Evolutionary conservation across 179 eudicot genomes (phyloP).

Genomic region (Dionaea muscipula): DNA sequence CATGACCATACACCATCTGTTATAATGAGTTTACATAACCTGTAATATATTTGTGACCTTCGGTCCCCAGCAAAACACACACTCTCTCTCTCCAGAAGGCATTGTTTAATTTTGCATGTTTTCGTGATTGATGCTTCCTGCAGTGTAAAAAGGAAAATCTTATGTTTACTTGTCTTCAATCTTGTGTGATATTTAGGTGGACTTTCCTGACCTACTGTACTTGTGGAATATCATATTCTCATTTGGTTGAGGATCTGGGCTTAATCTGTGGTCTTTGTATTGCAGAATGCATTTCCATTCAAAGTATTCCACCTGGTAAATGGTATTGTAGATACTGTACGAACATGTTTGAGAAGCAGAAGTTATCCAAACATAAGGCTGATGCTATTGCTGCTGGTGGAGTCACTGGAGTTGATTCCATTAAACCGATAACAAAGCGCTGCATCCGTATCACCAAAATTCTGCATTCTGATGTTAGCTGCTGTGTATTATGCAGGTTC

Average conservation of each 20-base stretch:
- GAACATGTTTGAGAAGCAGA: slow-evolving; percentile 20
- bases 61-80: too few relatives aligned
- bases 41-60: too few relatives aligned
- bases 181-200: too few relatives aligned
- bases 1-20: too few relatives aligned
- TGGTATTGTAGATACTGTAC: slow-evolving; percentile 35
- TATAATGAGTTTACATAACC: too few relatives aligned
- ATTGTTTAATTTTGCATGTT: too few relatives aligned
- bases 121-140: too few relatives aligned
- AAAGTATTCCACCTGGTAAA: slow-evolving; percentile 18
- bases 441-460: slow-evolving; percentile 26
- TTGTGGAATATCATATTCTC: background rate
- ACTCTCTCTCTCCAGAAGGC: too few relatives aligned
- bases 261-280: background rate
- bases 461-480: slow-evolving; percentile 15
- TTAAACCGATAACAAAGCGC: slow-evolving; percentile 29
- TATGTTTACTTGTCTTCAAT: too few relatives aligned
- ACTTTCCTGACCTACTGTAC: too few relatives aligned
- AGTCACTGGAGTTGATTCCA: slow-evolving; percentile 28
- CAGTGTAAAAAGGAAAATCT: too few relatives aligned
- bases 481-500: slow-evolving; percentile 41
- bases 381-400: slow-evolving; percentile 41
- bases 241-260: too few relatives aligned
- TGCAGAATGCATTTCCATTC: slow-evolving; percentile 27
- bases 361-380: slow-evolving; percentile 19